Base-by-base conservation (phyloP, 1,139 yeast species). In the Suhomyces guaymorum region DNA sequence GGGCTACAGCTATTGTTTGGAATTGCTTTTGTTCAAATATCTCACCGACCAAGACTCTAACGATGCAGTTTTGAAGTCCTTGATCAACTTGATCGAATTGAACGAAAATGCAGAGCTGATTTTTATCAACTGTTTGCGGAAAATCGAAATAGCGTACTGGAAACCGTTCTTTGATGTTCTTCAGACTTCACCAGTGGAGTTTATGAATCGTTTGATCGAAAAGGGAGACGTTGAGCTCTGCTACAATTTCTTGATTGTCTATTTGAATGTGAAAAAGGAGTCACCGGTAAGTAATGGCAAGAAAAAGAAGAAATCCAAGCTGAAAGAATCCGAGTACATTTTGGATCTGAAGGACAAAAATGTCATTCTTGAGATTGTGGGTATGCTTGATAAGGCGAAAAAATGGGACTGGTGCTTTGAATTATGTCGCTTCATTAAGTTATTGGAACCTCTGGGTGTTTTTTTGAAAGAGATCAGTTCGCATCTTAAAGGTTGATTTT, bases 371-470 rank as follows among this genome's bases (percentile, higher is more conserved):
- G 50, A 58, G 30, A 66, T 70, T 6, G 59, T 70, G 24, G 52
- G 48, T 24, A 57, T 66, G 62, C 51, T 70, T 13, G 63, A 55
- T 24, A 44, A 45, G 9, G 53, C 61, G 6, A 47, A 55, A 22
- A 59, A 57, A 38, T 70, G 73, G 73, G 73, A 69, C 33, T 66
- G 70, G 64, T 67, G 73, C 38, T 67, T 65, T 47, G 75, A 70
- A 41, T 55, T 70, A 24, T 70, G 75, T 46, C 57, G 76, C 19
- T 70, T 68, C 41, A 59, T 70, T 26, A 70, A 70, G 44, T 44
- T 70, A 12, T 51, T 70, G 26, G 73, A 70, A 35, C 75, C 75
- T 1, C 50, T 62, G 7, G 63, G 69, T 15, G 55, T 51, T 22
- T 48, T 67, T 10, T 49, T 65, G 15, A 43, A 40, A 19, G 39